Evolutionary conservation across 1,284 basidiomycete genomes (phyloP).

Genomic region (Clitocybe nebularis): DNA sequence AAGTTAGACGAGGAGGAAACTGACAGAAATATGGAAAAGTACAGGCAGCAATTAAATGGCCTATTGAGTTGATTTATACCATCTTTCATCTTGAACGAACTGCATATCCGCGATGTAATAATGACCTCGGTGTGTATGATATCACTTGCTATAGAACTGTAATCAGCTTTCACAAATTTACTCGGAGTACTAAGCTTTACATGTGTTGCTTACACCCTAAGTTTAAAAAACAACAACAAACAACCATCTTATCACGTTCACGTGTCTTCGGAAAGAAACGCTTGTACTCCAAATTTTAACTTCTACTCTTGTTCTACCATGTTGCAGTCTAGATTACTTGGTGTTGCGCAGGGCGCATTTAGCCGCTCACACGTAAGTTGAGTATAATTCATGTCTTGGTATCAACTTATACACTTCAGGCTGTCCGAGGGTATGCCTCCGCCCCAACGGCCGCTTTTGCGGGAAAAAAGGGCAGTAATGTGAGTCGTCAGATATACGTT

Average conservation of each 20-base stretch:
- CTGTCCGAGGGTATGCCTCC: conserved; percentile 62
- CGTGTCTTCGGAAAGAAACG: conserved; percentile 21
- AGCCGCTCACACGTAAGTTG: conserved; percentile 40
- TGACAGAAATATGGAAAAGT: conserved; percentile 82
- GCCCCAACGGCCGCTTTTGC: conserved; percentile 83
- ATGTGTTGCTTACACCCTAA: too few species aligned
- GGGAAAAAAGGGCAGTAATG: conserved; percentile 83
- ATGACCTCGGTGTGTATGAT: too few species aligned
- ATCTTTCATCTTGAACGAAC: too few species aligned
- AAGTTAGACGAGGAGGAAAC: conserved; percentile 74
- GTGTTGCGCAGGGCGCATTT: conserved; percentile 48
- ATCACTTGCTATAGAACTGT: too few species aligned
- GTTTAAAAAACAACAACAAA: too few species aligned
- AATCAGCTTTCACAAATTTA: too few species aligned
- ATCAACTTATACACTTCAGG: conserved; percentile 30
- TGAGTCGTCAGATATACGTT: conserved; percentile 49
- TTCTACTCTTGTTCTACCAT: conserved; percentile 31
- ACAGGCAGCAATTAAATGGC: conserved; percentile 82
- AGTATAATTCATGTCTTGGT: conserved; percentile 5
- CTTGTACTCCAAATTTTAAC: conserved; percentile 9
- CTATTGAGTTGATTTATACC: conserved; percentile 72
- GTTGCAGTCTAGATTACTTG: conserved; percentile 55
- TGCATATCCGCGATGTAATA: too few species aligned
- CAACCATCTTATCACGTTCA: conserved; percentile 11
- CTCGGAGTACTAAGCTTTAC: too few species aligned